Evolutionary conservation across 495 filamentous ascomycete species (phyloP).

Genomic region (Copromyces sp.): DNA sequence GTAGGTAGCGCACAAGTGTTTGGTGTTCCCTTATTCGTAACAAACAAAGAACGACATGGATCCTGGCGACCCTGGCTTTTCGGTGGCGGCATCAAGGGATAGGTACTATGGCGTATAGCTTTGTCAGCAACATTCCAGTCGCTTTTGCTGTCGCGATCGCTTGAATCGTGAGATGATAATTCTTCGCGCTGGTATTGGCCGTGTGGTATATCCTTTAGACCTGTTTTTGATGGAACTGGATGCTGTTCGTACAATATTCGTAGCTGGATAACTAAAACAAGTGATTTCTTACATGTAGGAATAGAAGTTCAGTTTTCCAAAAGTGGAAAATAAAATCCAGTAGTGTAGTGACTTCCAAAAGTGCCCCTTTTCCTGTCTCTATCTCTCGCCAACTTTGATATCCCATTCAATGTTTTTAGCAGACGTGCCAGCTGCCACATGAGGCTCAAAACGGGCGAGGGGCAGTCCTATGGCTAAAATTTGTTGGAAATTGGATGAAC

Average conservation of each 20-base stretch:
- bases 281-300: neutral
- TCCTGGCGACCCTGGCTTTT: neutral
- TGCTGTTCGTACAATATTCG: neutral
- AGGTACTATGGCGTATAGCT: neutral
- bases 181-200: neutral
- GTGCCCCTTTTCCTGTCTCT: neutral
- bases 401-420: neutral
- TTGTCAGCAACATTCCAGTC: neutral
- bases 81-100: neutral
- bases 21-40: neutral
- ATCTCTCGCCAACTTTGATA: neutral
- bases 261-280: neutral
- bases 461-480: neutral
- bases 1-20: neutral
- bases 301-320: neutral
- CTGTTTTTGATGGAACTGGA: too few species aligned
- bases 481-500: neutral
- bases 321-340: neutral
- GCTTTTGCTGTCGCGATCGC: neutral
- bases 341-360: neutral
- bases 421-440: neutral
- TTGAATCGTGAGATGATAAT: too few species aligned
- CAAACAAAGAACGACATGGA: neutral
- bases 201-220: too few species aligned
- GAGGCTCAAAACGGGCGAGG: neutral